Evolutionary conservation across 345 rosid genomes (phyloP).

Genomic region (Lepidium didymum): DNA sequence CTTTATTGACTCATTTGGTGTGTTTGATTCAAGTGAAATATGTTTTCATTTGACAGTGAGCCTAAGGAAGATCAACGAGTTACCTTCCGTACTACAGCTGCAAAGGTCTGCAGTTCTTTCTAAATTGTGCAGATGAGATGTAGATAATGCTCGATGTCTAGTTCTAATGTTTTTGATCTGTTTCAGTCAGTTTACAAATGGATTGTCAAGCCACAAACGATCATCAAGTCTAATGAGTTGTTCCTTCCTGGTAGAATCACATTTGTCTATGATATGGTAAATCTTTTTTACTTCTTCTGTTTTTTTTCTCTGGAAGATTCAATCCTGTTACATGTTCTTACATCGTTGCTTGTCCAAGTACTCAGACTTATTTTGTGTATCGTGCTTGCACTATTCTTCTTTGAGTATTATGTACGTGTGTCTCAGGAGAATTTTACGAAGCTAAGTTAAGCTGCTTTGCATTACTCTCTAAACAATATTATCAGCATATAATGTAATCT

Average conservation of each 20-base stretch:
- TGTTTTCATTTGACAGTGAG: constrained; percentile 29
- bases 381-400: neutral
- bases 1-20: neutral
- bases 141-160: neutral
- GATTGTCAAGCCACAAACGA: constrained; percentile 85
- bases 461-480: neutral
- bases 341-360: neutral
- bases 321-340: neutral
- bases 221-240: constrained; percentile 87
- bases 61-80: constrained; percentile 72
- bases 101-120: constrained; percentile 48
- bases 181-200: constrained; percentile 84
- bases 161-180: constrained; percentile 1
- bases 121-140: neutral
- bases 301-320: neutral
- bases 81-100: constrained; percentile 75
- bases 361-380: neutral
- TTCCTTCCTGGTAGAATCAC: constrained; percentile 95
- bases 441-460: neutral
- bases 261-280: constrained; percentile 78
- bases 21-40: neutral
- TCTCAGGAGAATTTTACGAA: neutral
- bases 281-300: neutral
- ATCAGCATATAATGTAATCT: neutral
- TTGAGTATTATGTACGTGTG: neutral